phyloP scores from a whole-genome alignment of 2,329 filamentous ascomycete species.

The Ploettnerulaceae sp. region DNA sequence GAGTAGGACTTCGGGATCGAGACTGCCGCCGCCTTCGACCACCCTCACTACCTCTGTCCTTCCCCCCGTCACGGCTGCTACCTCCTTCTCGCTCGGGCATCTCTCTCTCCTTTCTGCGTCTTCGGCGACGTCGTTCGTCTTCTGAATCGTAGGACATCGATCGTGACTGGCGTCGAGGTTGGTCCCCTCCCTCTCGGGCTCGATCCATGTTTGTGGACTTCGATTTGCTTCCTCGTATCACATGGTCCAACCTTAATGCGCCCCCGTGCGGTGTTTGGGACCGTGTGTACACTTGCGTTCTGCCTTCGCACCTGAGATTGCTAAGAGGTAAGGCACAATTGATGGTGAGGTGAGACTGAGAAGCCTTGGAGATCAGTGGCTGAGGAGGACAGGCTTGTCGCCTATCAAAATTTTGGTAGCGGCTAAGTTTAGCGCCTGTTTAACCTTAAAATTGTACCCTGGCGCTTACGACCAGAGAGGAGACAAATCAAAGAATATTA shows the following conservation, averaged over 20 bases:
- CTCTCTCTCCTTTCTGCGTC: slow-evolving; percentile 24
- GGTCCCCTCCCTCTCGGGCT: slow-evolving; percentile 17
- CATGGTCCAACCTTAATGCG: not conserved
- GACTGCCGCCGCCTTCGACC: slow-evolving; percentile 23
- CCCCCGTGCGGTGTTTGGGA: not conserved
- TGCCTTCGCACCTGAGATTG: not conserved
- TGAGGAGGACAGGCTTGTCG: not conserved
- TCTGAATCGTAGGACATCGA: slow-evolving; percentile 29
- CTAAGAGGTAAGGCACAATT: not conserved
- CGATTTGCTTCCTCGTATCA: not conserved
- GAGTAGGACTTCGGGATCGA: slow-evolving; percentile 29
- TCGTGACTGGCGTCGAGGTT: slow-evolving; percentile 20
- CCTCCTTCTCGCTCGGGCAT: slow-evolving; percentile 2
- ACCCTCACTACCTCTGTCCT: slow-evolving; percentile 9
- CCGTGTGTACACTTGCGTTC: not conserved
- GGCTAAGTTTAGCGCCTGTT: too few species aligned
- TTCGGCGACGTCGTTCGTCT: slow-evolving; percentile 27
- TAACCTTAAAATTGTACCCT: not conserved
- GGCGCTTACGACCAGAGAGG: not conserved
- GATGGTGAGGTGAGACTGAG: not conserved
- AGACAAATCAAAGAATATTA: not conserved
- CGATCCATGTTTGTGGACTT: not conserved
- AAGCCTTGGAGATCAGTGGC: not conserved
- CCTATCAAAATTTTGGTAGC: slow-evolving; percentile 3
- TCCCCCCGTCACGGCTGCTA: slow-evolving; percentile 4